A percentile compares a stretch with the other conserved stretches of the same genome.
These are phyloP conservation scores for Cenococcum geophilum DNA, from an alignment of 495 filamentous ascomycete genomes.

Conservation along the genomic window DNA sequence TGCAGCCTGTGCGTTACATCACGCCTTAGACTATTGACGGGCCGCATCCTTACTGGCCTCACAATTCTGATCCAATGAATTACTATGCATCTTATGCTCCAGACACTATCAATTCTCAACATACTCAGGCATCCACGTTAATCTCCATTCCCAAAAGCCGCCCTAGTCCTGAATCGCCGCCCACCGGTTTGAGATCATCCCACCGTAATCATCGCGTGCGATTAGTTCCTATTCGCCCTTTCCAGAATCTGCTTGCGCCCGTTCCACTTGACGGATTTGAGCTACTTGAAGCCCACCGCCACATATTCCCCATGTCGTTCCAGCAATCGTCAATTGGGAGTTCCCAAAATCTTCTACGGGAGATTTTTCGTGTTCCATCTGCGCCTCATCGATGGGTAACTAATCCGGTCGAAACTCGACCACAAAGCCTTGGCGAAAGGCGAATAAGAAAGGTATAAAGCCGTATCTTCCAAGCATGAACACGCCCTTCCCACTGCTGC, in stretches of 20 bases:
- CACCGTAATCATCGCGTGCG: no score
- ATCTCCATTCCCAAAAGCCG: no score
- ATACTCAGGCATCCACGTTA: no score
- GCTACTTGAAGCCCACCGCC: no score
- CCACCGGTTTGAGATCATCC: not conserved
- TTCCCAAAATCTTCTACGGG: constrained; percentile 4
- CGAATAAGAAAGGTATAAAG: not conserved
- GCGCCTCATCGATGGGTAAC: not conserved
- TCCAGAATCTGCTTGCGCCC: constrained; percentile 5
- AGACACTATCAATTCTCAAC: no score
- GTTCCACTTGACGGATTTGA: no score
- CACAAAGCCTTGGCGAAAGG: not conserved
- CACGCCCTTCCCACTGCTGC: not conserved
- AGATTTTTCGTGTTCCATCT: not conserved
- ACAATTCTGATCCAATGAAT: no score
- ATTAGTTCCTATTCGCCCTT: constrained; percentile 1
- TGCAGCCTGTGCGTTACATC: no score
- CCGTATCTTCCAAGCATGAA: not conserved
- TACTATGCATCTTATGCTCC: no score
- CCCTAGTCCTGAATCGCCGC: no score
- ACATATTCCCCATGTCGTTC: not conserved
- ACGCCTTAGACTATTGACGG: no score
- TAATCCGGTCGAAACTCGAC: not conserved
- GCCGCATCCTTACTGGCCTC: no score
- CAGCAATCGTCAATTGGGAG: not conserved